Evolutionary conservation across 371 early-diverging fungal species (phyloP), one percentile per base, ranked within the genome.

Genomic region (Nosema muscidifuracis): DNA sequence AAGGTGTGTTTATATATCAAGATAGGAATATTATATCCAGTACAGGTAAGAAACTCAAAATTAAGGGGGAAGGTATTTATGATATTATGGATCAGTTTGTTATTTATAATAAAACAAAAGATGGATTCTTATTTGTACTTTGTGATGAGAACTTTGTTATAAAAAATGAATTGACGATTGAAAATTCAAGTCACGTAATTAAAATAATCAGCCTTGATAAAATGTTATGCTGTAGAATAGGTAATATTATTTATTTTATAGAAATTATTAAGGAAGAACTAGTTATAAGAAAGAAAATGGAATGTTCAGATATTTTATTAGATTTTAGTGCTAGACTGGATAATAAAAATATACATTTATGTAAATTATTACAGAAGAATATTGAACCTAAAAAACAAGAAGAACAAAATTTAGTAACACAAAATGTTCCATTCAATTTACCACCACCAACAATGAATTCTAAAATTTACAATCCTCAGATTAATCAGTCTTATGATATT

Each of bases 51-150:
- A 51, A 60, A 16, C 31, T 69, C 0, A 18, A 33, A n/a, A 50
- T 61, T 42, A 42, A 61, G 22, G 70, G 70, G 42, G 62, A 69
- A 15, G 34, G 33, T 18, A 47, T 69, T 22, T 58, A 51, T 26
- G 70, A 60, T 18, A 47, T 69, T 13, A 20, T 12, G 2, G 38
- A 60, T n/a, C n/a, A 22, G 7, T 28, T 61, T 33, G 28, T 69
- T 47, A 51, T 69, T 9, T 61, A 60, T 15, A 60, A 61, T 44
- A 50, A 36, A 36, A 61, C 22, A 15, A 34, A 38, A n/a, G 12
- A 43, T 12, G 60, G 50, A 18, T 20, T 61, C 7, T 18, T n/a
- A 26, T 9, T 56, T 31, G 40, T 30, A 20, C 20, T 69, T 10
- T 16, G 28, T 28, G 34, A 61, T 26, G 50, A 50, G 30, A 36